Base-by-base conservation (phyloP, 2,329 filamentous ascomycete species). In the Paraphaeosphaeria minitans region DNA sequence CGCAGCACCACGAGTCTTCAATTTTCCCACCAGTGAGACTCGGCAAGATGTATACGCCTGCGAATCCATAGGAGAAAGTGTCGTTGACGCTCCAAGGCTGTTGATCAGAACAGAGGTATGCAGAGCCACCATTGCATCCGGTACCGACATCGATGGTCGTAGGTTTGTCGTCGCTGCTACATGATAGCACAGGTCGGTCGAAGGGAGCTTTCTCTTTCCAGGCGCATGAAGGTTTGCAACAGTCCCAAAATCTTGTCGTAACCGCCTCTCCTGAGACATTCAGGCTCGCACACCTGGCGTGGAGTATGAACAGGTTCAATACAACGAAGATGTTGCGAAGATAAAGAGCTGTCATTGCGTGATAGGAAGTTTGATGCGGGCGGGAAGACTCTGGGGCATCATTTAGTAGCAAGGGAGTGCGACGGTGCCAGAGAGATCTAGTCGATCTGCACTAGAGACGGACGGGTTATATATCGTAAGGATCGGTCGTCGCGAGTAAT, bases 141-240 rank as follows among this genome's bases (percentile, higher is more conserved):
- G 79, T 79, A 39, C 71, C 76, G 12, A 81, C 80, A 59, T 81
- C 77, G 62, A 79, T 71, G 66, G 85, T 79, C 41, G 77, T 78
- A 49, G 82, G 83, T 58, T 81, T 80, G 77, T 88, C 83, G 64
- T 81, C 77, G 62, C 78, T 80, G 68, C 83, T 77, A 74, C 86
- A 89, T 37, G 83, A 83, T 19, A 76, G 75, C 37, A 87, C 83
- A 14, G 85, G 82, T 51, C 71, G 69, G 58, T 75, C 77, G 72
- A 86, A 80, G 42, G 79, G 61, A 14, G 83, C 85, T 73, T 89
- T 89, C 55, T 75, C 81, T 13, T 79, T 71, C 87, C 87, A 82
- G 3, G 81, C 80, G 72, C 87, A 90, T 21, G 85, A 88, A 24
- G 87, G 84, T 80, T 91, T 91, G 79, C 88, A 90, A 79, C 88